phyloP scores from a whole-genome alignment of 306 rosid species.

The Cicer arietinum region DNA sequence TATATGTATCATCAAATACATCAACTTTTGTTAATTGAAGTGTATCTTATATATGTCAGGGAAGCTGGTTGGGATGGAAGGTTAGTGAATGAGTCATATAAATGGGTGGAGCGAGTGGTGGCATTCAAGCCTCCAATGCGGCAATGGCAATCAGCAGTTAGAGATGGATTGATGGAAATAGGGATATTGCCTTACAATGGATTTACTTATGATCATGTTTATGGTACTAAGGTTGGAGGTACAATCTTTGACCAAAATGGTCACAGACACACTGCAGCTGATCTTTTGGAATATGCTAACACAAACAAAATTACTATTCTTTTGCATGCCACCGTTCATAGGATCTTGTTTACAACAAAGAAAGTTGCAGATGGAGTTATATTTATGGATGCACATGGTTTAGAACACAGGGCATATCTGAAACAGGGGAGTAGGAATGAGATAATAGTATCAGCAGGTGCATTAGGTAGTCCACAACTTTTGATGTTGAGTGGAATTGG shows the following conservation, averaged over 20 bases:
- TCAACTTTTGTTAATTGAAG: too few relatives aligned
- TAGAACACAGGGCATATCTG: constrained; percentile 54
- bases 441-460: constrained; percentile 70
- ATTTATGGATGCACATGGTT: constrained; percentile 52
- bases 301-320: constrained; percentile 54
- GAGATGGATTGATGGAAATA: constrained; percentile 56
- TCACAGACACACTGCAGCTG: constrained; percentile 77
- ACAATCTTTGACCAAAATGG: constrained; percentile 67
- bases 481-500: constrained; percentile 76
- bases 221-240: constrained; percentile 82
- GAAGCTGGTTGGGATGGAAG: constrained; percentile 68
- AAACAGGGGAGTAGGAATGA: constrained; percentile 48
- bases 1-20: too few relatives aligned
- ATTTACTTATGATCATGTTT: constrained; percentile 70
- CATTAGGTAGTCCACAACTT: constrained; percentile 84
- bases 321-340: constrained; percentile 63
- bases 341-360: constrained; percentile 49
- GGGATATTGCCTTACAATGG: constrained; percentile 72
- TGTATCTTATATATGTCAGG: constrained; percentile 3
- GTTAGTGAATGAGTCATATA: constrained; percentile 64
- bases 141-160: constrained; percentile 73
- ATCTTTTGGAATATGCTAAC: constrained; percentile 65
- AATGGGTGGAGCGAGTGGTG: constrained; percentile 76
- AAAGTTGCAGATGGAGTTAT: constrained; percentile 61
- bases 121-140: constrained; percentile 60